These are phyloP conservation scores for Verbascum thapsus DNA, from an alignment of 257 asterid species.

Conservation along the genomic window DNA sequence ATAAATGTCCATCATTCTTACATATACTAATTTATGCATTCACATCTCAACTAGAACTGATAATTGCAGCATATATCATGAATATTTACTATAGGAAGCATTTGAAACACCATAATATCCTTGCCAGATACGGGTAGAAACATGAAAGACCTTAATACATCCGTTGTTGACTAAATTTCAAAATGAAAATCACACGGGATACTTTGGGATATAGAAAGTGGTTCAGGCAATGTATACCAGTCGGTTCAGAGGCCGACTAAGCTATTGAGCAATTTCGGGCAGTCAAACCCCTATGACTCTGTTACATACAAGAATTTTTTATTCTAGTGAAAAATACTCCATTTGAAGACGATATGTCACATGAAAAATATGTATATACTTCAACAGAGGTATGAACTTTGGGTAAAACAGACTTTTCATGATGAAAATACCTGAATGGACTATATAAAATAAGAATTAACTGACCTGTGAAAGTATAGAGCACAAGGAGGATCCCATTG, in stretches of 20 bases:
- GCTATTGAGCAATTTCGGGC: too few relatives aligned
- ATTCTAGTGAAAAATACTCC: too few relatives aligned
- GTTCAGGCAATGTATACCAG: not conserved
- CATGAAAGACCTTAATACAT: slow-evolving; percentile 2
- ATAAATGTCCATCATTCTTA: too few relatives aligned
- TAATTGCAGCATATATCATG: not conserved
- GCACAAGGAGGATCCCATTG: slow-evolving; percentile 73
- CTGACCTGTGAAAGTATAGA: slow-evolving; percentile 64
- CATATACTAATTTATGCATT: too few relatives aligned
- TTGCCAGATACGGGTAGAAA: not conserved
- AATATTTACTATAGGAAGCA: not conserved
- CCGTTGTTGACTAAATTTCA: not conserved
- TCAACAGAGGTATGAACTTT: too few relatives aligned
- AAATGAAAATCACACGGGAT: slow-evolving; percentile 3
- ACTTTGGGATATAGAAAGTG: not conserved
- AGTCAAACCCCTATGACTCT: not conserved
- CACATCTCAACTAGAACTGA: not conserved
- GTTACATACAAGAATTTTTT: too few relatives aligned
- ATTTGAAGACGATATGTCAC: too few relatives aligned
- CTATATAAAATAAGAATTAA: slow-evolving; percentile 20
- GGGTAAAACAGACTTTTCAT: too few relatives aligned
- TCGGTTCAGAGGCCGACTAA: too few relatives aligned
- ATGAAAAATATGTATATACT: too few relatives aligned
- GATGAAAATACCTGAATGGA: too few relatives aligned
- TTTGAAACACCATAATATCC: slow-evolving; percentile 3